These are phyloP conservation scores for Beauveria asiatica DNA, from an alignment of 2,329 filamentous ascomycete species.

Conservation along the genomic window DNA sequence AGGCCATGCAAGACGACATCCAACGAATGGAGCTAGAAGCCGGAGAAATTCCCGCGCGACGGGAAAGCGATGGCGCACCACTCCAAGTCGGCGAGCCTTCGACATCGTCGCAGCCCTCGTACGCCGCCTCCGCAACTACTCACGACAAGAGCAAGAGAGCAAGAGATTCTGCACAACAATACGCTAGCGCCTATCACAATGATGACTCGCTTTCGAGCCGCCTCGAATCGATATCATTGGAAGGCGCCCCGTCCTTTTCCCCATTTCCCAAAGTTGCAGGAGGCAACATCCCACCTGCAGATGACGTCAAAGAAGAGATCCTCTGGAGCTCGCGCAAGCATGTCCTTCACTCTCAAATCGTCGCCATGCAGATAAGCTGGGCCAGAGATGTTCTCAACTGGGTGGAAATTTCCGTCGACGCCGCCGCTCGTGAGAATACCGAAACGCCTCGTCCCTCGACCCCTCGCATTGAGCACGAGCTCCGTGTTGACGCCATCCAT, in stretches of 20 bases:
- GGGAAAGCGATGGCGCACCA: constrained; percentile 16
- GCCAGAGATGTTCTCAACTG: constrained; percentile 86
- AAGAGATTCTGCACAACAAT: not conserved
- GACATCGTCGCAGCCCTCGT: constrained; percentile 18
- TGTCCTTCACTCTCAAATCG: constrained; percentile 88
- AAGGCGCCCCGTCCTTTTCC: constrained; percentile 67
- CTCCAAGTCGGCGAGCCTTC: constrained; percentile 14
- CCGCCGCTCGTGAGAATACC: constrained; percentile 56
- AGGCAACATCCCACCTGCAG: constrained; percentile 83
- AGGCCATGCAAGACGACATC: constrained; percentile 93
- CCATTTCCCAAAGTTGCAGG: constrained; percentile 82
- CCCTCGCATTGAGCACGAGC: constrained; percentile 78
- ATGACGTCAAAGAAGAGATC: constrained; percentile 88
- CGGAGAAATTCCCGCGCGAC: constrained; percentile 29
- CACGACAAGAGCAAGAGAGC: constrained; percentile 22
- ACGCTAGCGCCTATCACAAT: constrained; percentile 28
- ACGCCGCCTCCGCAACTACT: constrained; percentile 23
- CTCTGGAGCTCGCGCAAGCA: constrained; percentile 75
- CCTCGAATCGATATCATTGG: constrained; percentile 37
- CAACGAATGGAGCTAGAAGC: constrained; percentile 83
- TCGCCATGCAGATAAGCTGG: constrained; percentile 94
- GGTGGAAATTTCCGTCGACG: constrained; percentile 75
- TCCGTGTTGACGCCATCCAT: constrained; percentile 81
- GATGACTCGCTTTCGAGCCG: constrained; percentile 27
- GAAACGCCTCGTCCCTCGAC: constrained; percentile 58